Percentiles rank a stretch among this genome's conserved stretches.
Evolutionary conservation across 495 filamentous ascomycete species (phyloP).

Genomic region (Daldinia concentrica): DNA sequence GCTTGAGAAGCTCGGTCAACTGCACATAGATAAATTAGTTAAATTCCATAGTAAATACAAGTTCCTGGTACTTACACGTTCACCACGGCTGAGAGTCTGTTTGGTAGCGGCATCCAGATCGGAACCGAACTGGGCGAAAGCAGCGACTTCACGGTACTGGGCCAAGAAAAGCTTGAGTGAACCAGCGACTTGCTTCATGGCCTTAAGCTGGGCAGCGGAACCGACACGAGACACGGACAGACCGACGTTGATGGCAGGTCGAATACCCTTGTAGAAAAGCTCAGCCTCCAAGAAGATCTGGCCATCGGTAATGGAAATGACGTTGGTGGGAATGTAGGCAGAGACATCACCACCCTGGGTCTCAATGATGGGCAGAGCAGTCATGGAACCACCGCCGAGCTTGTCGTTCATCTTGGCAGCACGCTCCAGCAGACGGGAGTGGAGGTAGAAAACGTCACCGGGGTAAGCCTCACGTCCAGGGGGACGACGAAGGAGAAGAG

Average conservation of each 20-base stretch:
- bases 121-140: constrained; percentile 99
- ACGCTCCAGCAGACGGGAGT: constrained; percentile 99
- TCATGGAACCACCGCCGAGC: constrained; percentile 94
- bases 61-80: constrained; percentile 73
- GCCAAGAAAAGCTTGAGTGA: constrained; percentile 99
- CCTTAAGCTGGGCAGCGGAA: constrained; percentile 99
- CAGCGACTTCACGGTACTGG: constrained; percentile 99
- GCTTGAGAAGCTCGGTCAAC: constrained; percentile 97
- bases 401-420: constrained; percentile 99
- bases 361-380: constrained; percentile 98
- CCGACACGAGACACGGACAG: constrained; percentile 99
- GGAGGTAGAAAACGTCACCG: constrained; percentile 99
- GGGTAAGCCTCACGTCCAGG: constrained; percentile 99
- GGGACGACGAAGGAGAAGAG: constrained; percentile 96
- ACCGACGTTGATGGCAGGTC: constrained; percentile 99
- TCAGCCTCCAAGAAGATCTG: constrained; percentile 99
- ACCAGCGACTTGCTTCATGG: constrained; percentile 99
- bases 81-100: constrained; percentile 98
- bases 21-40: constrained; percentile 53
- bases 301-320: constrained; percentile 99
- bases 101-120: constrained; percentile 99
- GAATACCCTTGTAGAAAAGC: constrained; percentile 99
- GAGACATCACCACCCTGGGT: constrained; percentile 99
- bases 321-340: constrained; percentile 99
- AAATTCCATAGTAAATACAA: background rate